A percentile compares a stretch with the other conserved stretches of the same genome.
Conservation (phyloP, 1,284 basidiomycete species). For the Leccinum solheimii region DNA sequence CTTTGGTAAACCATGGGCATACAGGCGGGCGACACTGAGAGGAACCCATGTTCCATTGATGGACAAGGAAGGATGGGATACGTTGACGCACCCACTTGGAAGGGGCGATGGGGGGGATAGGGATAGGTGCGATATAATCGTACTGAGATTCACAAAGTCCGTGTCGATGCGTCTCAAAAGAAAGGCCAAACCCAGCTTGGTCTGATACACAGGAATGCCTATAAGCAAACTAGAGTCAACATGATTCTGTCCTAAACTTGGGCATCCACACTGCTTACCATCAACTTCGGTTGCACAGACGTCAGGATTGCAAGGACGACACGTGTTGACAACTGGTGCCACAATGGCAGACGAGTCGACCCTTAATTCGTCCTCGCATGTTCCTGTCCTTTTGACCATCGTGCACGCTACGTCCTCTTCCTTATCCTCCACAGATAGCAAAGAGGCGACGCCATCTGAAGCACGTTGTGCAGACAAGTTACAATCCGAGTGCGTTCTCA, state of each 20-base stretch:
- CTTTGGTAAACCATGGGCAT: slow-evolving; percentile 29
- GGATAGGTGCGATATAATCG: slow-evolving; percentile 46
- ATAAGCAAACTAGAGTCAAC: slow-evolving; percentile 13
- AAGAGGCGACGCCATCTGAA: slow-evolving; percentile 1
- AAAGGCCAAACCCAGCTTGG: slow-evolving; percentile 50
- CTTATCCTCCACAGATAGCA: slow-evolving; percentile 1
- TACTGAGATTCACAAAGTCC: slow-evolving; percentile 69
- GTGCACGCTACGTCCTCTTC: slow-evolving; percentile 8
- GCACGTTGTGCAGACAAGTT: slow-evolving; percentile 8
- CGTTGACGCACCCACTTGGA: slow-evolving; percentile 23
- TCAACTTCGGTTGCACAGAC: slow-evolving; percentile 66
- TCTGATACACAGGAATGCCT: slow-evolving; percentile 74
- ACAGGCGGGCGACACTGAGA: slow-evolving; percentile 53
- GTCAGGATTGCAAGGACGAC: slow-evolving; percentile 56
- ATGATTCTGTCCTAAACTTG: background rate
- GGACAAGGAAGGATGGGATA: slow-evolving; percentile 44
- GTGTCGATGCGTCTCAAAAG: slow-evolving; percentile 70
- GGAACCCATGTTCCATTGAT: slow-evolving; percentile 68
- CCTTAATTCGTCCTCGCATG: slow-evolving; percentile 7
- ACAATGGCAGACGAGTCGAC: slow-evolving; percentile 1
- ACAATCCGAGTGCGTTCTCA: slow-evolving; percentile 16
- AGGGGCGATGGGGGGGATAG: slow-evolving; percentile 39
- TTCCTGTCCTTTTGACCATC: slow-evolving; percentile 6
- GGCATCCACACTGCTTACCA: slow-evolving; percentile 45
- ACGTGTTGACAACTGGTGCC: slow-evolving; percentile 53